Evolutionary conservation across 441 rosid genomes (phyloP).

Genomic region (Syzygium malaccense): DNA sequence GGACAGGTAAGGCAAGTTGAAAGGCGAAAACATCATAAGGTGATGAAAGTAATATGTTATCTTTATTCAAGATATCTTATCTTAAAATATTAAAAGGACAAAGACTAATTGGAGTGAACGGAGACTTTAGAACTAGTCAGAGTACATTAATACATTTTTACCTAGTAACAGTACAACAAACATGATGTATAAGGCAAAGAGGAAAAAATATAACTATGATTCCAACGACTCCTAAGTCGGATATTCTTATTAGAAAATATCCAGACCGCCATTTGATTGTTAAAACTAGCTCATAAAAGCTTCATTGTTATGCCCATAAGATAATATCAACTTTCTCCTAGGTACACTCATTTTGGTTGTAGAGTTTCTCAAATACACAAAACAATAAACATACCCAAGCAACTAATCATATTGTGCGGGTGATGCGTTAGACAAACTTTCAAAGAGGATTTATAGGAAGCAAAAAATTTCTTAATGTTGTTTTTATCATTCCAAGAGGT

Average conservation of each 20-base stretch:
- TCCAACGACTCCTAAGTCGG: background rate
- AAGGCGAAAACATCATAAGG: background rate
- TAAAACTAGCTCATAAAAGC: background rate
- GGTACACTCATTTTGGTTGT: background rate
- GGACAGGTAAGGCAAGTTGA: background rate
- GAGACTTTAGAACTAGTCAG: background rate
- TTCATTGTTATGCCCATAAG: background rate
- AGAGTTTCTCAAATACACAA: background rate
- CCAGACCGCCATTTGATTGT: background rate
- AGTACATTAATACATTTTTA: background rate
- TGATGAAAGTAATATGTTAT: background rate
- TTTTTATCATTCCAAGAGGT: background rate
- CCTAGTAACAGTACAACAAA: background rate
- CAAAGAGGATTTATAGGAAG: background rate
- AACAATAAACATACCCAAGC: background rate
- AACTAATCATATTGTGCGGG: background rate
- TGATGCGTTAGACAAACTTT: background rate
- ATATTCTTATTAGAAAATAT: background rate
- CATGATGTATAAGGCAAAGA: background rate
- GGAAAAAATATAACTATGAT: background rate
- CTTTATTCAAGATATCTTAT: background rate
- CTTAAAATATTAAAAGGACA: background rate
- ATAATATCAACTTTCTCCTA: background rate
- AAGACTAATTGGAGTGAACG: background rate
- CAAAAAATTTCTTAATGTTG: background rate